Base-by-base conservation (phyloP, 2,329 filamentous ascomycete species). In the Paecilomyces sp. region DNA sequence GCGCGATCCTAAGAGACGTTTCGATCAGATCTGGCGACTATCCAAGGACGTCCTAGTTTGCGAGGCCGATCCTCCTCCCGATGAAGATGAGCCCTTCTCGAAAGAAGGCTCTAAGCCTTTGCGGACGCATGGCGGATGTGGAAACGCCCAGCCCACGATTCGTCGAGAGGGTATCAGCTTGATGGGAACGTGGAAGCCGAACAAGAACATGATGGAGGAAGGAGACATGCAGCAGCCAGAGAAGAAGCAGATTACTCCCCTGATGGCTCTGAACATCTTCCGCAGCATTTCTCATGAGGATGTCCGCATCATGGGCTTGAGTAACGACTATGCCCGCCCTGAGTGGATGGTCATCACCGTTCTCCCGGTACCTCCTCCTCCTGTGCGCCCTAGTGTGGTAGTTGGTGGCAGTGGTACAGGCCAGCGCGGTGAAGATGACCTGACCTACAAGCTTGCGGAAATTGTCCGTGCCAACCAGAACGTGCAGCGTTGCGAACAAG, bases 321-420 rank as follows among this genome's bases (percentile, higher is more conserved):
- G 93, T 77, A 88, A 89, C 60, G 91, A 97, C 72, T 97, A 97
- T 69, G 93, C 95, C 59, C 88, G 93, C 54, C 94, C 94, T 0
- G 94, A 99, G 74, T 99, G 94, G 94, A 96, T 99, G 91, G 85
- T 99, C 62, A 81, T 99, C 63, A 96, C 92, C 0, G 92, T 97
- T 56, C 83, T 99, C 54, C 92, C 94, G 4, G 95, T 99, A 0
- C 94, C 94, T 1, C 94, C 94, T 2, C 94, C 94, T 55, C 92
- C 94, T 2, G 95, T 99, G 41, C 89, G 94, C 58, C 94, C 94
- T 4, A 97, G 92, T 82, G 96, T 99, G 68, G 95, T 93, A 24
- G 93, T 97, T 80, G 95, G 97, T 71, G 92, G 94, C 57, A 96
- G 91, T 52, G 90, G 91, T 57, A 90, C 91, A 65, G 94, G 94